These are phyloP conservation scores for Biscogniauxia sp. DNA, from an alignment of 2,329 filamentous ascomycete species.

Conservation along the genomic window DNA sequence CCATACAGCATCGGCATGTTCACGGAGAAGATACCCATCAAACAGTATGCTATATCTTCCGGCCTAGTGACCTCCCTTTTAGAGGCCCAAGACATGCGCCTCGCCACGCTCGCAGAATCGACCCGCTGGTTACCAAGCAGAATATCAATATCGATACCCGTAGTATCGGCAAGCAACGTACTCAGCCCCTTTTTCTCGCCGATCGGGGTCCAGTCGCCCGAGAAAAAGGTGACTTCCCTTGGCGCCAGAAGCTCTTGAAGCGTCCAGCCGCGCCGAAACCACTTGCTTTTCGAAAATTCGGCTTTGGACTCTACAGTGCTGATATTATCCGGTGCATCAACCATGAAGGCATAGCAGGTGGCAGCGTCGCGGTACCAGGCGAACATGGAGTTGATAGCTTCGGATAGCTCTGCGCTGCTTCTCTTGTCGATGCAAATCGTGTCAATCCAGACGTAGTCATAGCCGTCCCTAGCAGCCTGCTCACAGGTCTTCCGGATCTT, in stretches of 20 bases:
- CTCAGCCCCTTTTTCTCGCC: constrained; percentile 9
- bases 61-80: constrained; percentile 11
- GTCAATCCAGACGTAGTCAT: constrained; percentile 4
- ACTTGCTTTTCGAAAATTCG: constrained; percentile 2
- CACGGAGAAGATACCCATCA: constrained; percentile 15
- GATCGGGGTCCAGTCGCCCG: constrained; percentile 8
- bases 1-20: constrained; percentile 18
- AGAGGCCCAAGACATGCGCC: constrained; percentile 13
- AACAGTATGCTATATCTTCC: constrained; percentile 13
- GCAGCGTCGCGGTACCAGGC: constrained; percentile 21
- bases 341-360: constrained; percentile 25
- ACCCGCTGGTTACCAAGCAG: constrained; percentile 5
- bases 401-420: constrained; percentile 22
- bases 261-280: constrained; percentile 10
- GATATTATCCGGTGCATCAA: constrained; percentile 13
- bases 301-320: constrained; percentile 2
- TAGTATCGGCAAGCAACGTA: constrained; percentile 6
- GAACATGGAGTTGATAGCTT: neutral
- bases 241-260: constrained; percentile 13
- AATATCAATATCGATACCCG: constrained; percentile 10
- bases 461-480: neutral
- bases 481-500: neutral
- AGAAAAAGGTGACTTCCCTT: constrained; percentile 6
- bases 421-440: constrained; percentile 4
- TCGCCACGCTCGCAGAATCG: constrained; percentile 3